A percentile compares a stretch with the other conserved stretches of the same genome.
Conservation (phyloP, 108 stramenopile species). For the Skeletonema potamos region DNA sequence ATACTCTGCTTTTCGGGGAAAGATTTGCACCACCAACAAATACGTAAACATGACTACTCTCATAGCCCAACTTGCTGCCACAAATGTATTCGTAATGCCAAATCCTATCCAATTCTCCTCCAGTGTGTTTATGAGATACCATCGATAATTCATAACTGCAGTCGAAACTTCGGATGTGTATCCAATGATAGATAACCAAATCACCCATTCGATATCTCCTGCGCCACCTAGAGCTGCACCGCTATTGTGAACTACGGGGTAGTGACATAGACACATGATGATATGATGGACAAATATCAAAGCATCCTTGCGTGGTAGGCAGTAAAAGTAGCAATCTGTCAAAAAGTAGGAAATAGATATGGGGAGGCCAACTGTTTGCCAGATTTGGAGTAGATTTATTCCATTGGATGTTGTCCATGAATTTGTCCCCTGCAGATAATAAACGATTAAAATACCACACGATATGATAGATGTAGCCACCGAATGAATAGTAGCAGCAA, state of each 20-base stretch:
- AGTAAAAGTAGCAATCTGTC: conserved; percentile 35
- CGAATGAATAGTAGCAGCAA: conserved; percentile 37
- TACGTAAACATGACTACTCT: conserved; percentile 38
- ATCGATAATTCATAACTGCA: conserved; percentile 47
- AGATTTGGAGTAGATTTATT: conserved; percentile 25
- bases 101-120: conserved; percentile 46
- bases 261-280: conserved; percentile 47
- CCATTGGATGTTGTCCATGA: conserved; percentile 15
- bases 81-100: conserved; percentile 41
- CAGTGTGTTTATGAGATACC: conserved; percentile 43
- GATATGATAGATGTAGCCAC: conserved; percentile 34
- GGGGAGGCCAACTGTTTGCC: conserved; percentile 45
- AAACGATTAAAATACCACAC: conserved; percentile 18
- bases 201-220: conserved; percentile 31
- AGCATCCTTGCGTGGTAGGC: conserved; percentile 30
- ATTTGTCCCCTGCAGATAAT: neutral
- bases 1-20: conserved; percentile 23
- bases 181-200: conserved; percentile 40
- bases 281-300: conserved; percentile 44
- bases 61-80: conserved; percentile 19
- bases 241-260: conserved; percentile 27
- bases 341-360: conserved; percentile 44
- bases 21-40: conserved; percentile 32
- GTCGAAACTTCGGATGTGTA: conserved; percentile 49
- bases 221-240: conserved; percentile 21